Evolutionary conservation across 73 alveolate genomes (phyloP).

Genomic region (Paramecium primaurelia): DNA sequence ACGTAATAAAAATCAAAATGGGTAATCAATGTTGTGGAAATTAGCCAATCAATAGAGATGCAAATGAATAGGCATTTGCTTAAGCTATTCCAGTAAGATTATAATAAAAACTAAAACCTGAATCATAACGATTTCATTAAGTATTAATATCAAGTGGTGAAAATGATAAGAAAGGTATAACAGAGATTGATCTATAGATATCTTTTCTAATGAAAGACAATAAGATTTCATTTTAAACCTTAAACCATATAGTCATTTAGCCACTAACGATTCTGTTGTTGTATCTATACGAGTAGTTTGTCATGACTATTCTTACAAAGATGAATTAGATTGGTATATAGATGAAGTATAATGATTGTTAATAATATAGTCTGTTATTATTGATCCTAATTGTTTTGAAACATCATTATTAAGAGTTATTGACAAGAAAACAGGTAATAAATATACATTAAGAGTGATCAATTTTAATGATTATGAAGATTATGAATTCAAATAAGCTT

Average conservation of each 20-base stretch:
- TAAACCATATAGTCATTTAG: slow-evolving; percentile 49
- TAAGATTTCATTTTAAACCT: neutral
- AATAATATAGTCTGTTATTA: slow-evolving; percentile 25
- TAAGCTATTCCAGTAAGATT: slow-evolving; percentile 33
- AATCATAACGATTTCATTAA: slow-evolving; percentile 22
- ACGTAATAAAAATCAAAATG: neutral
- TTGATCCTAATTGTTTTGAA: slow-evolving; percentile 53
- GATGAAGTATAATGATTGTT: neutral
- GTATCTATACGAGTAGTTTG: neutral
- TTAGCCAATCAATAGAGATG: slow-evolving; percentile 26
- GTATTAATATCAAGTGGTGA: neutral
- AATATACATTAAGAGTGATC: slow-evolving; percentile 38
- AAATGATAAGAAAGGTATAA: neutral
- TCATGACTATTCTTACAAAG: slow-evolving; percentile 15
- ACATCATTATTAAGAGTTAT: slow-evolving; percentile 37
- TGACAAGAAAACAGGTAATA: slow-evolving; percentile 50
- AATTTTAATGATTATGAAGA: slow-evolving; percentile 60
- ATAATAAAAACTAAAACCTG: neutral
- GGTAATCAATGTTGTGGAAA: slow-evolving; percentile 38
- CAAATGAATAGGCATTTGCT: slow-evolving; percentile 33
- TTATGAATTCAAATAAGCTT: slow-evolving; percentile 55
- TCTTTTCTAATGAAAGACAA: neutral
- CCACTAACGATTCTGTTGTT: slow-evolving; percentile 26
- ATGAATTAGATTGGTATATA: slow-evolving; percentile 36
- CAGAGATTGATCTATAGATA: neutral